Evolutionary conservation across 1,139 yeast species (phyloP).

Genomic region (Petasospora fabianii): DNA sequence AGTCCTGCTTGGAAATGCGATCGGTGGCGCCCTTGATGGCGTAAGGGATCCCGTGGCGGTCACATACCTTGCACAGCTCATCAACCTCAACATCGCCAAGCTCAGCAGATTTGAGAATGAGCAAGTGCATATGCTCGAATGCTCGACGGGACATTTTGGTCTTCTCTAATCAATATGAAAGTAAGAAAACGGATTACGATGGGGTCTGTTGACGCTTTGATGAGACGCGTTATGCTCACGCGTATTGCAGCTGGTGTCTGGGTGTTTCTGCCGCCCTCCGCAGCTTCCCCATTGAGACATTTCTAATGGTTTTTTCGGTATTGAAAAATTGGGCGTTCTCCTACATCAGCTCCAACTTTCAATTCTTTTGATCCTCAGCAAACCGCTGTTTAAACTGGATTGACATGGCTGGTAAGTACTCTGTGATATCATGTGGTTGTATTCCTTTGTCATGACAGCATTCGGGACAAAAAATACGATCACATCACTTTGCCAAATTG

Average conservation of each 20-base stretch:
- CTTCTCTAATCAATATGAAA: no score
- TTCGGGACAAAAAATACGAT: background rate
- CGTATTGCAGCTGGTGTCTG: no score
- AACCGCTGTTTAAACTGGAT: background rate
- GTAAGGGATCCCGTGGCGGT: conserved; percentile 24
- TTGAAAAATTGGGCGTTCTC: background rate
- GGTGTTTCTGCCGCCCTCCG: no score
- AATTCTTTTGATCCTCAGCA: background rate
- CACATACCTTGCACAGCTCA: conserved; percentile 27
- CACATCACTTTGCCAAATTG: background rate
- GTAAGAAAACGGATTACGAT: no score
- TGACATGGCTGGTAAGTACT: background rate
- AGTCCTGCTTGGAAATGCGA: conserved; percentile 20
- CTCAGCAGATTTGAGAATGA: conserved; percentile 38
- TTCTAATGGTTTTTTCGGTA: background rate
- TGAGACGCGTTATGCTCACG: no score
- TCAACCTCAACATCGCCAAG: conserved; percentile 22
- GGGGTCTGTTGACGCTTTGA: no score
- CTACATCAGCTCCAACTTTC: background rate
- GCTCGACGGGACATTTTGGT: conserved; percentile 19
- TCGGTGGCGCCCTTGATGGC: conserved; percentile 21
- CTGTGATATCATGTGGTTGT: background rate
- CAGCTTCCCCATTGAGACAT: background rate
- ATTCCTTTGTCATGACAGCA: background rate
- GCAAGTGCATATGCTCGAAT: conserved; percentile 39